These are phyloP conservation scores for Fusarium humuli DNA, from an alignment of 2,329 filamentous ascomycete species.

Conservation along the genomic window DNA sequence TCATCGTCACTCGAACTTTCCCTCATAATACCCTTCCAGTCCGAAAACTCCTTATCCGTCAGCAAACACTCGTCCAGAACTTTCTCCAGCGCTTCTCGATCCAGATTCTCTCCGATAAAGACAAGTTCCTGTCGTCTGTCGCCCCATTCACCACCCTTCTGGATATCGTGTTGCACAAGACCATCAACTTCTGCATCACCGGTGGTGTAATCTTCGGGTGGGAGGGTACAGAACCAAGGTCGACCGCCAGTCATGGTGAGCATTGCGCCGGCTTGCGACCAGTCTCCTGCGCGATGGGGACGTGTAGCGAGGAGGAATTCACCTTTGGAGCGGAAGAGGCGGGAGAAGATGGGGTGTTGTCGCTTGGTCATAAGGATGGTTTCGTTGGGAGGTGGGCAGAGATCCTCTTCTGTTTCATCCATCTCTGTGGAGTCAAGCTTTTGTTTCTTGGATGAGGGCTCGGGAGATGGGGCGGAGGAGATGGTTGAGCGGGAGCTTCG, in stretches of 20 bases:
- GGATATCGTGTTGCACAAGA: slow-evolving; percentile 62
- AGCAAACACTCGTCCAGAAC: slow-evolving; percentile 71
- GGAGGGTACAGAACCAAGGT: slow-evolving; percentile 70
- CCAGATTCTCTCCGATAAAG: slow-evolving; percentile 76
- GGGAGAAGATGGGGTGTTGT: slow-evolving; percentile 62
- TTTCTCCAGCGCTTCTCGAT: slow-evolving; percentile 62
- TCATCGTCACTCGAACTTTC: slow-evolving; percentile 43
- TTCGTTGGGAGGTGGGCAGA: slow-evolving; percentile 53
- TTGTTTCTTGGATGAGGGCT: slow-evolving; percentile 27
- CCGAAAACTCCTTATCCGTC: slow-evolving; percentile 66
- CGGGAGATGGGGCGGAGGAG: slow-evolving; percentile 41
- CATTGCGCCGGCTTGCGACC: slow-evolving; percentile 74
- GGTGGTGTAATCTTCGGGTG: slow-evolving; percentile 62
- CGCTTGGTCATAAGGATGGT: slow-evolving; percentile 67
- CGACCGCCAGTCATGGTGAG: slow-evolving; percentile 68
- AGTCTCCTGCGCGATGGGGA: slow-evolving; percentile 66
- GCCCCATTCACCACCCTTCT: slow-evolving; percentile 71
- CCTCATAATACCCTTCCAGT: slow-evolving; percentile 66
- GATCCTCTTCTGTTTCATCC: slow-evolving; percentile 43
- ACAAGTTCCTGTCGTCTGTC: slow-evolving; percentile 79
- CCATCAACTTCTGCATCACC: slow-evolving; percentile 61
- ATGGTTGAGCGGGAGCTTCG: slow-evolving; percentile 41
- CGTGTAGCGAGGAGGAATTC: slow-evolving; percentile 70
- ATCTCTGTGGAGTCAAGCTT: slow-evolving; percentile 30
- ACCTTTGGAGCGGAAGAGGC: slow-evolving; percentile 73